Conservation (phyloP, 352 stramenopile genomes). For the Globisporangium megalacanthum region DNA sequence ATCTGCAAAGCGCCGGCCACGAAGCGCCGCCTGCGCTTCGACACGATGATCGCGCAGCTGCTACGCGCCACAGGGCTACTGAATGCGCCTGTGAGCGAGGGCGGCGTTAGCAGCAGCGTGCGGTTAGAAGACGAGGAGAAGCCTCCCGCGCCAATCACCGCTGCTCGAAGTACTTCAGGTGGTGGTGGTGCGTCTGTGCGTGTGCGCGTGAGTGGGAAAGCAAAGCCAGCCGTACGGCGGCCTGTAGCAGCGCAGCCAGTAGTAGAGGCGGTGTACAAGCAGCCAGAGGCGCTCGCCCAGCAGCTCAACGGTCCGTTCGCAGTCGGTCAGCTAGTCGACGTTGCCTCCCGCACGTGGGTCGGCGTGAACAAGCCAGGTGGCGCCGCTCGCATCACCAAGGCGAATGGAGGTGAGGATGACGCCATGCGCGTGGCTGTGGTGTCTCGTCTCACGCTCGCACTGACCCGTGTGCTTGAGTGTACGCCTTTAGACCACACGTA, state of each 20-base stretch:
- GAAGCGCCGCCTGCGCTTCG: conserved; percentile 69
- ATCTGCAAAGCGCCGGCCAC: conserved; percentile 82
- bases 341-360: conserved; percentile 82
- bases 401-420: conserved; percentile 32
- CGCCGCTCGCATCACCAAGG: conserved; percentile 65
- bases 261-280: neutral
- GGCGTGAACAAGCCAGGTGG: conserved; percentile 92
- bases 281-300: too few species aligned
- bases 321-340: conserved; percentile 79
- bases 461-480: conserved; percentile 16
- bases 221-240: too few species aligned
- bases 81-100: conserved; percentile 12
- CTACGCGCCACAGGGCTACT: conserved; percentile 51
- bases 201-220: too few species aligned
- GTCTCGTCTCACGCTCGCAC: neutral
- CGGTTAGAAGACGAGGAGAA: neutral
- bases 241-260: conserved; percentile 2
- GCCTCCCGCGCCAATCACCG: neutral
- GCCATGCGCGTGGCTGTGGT: too few species aligned
- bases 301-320: conserved; percentile 30
- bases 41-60: conserved; percentile 74
- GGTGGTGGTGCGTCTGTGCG: too few species aligned
- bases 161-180: neutral
- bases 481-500: conserved; percentile 35
- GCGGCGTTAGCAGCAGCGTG: too few species aligned